Conservation (phyloP, 192 early-diverging fungal species). For the Entomortierella lignicola region DNA sequence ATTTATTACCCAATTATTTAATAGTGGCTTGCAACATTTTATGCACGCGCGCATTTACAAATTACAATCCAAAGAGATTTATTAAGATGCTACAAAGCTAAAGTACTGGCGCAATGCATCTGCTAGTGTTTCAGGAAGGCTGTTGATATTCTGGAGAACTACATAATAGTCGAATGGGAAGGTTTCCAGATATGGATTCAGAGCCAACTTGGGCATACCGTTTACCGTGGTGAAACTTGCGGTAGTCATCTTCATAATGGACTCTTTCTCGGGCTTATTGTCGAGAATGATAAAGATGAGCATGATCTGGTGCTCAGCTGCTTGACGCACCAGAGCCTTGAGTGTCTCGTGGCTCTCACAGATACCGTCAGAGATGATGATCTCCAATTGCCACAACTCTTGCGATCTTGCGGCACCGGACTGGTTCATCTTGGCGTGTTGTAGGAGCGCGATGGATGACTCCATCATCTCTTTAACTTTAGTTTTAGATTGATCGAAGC, state of each 20-base stretch:
- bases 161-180: conserved; percentile 99
- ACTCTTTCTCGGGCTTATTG: conserved; percentile 80
- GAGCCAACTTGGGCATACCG: conserved; percentile 73
- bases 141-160: conserved; percentile 88
- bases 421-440: conserved; percentile 69
- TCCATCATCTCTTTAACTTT: conserved; percentile 90
- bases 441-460: conserved; percentile 82
- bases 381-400: conserved; percentile 96
- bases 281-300: conserved; percentile 97
- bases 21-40: no score
- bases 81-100: conserved; percentile 73
- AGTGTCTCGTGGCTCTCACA: conserved; percentile 94
- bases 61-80: background rate
- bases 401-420: conserved; percentile 53
- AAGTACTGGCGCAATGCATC: conserved; percentile 98
- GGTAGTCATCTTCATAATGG: conserved; percentile 91
- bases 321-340: conserved; percentile 83
- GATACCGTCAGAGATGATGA: conserved; percentile 97
- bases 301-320: conserved; percentile 90
- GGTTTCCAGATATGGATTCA: conserved; percentile 90
- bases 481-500: conserved; percentile 92
- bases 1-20: no score
- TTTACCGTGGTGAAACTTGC: conserved; percentile 80
- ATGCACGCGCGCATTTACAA: no score
- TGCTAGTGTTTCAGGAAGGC: conserved; percentile 87